A percentile compares a stretch with the other conserved stretches of the same genome.
Conservation (phyloP, 768 basidiomycete species). For the Saitozyma podzolica region DNA sequence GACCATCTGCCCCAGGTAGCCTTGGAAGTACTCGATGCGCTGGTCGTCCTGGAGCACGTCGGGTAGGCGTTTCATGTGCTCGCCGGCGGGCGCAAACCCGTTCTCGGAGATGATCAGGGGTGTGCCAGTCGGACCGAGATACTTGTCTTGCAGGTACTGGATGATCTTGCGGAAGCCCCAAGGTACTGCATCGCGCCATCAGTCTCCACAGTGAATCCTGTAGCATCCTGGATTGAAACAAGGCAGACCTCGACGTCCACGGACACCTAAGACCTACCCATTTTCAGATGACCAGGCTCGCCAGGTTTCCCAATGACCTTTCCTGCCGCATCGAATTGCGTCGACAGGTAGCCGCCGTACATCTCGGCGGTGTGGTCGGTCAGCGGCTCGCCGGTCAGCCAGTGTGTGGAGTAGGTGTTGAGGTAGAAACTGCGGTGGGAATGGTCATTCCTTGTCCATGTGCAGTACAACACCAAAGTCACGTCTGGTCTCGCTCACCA, state of each 20-base stretch:
- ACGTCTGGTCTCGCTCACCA: too few relatives aligned
- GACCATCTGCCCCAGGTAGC: slow-evolving; percentile 26
- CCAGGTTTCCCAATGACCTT: too few relatives aligned
- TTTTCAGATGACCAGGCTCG: too few relatives aligned
- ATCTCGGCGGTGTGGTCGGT: slow-evolving; percentile 5
- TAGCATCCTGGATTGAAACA: not conserved
- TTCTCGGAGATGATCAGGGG: slow-evolving; percentile 8
- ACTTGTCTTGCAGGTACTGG: slow-evolving; percentile 23
- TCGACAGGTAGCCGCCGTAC: slow-evolving; percentile 25
- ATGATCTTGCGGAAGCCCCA: slow-evolving; percentile 46
- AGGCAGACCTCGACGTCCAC: not conserved
- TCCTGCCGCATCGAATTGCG: not conserved
- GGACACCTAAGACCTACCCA: not conserved
- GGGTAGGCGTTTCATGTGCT: slow-evolving; percentile 1
- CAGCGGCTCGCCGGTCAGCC: too few relatives aligned
- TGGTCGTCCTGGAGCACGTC: slow-evolving; percentile 19
- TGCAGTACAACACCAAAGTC: not conserved
- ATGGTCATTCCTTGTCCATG: too few relatives aligned
- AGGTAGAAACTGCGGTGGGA: too few relatives aligned
- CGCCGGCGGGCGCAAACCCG: slow-evolving; percentile 5
- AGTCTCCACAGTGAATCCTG: too few relatives aligned
- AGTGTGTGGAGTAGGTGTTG: too few relatives aligned
- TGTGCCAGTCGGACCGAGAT: slow-evolving; percentile 11
- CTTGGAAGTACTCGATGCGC: slow-evolving; percentile 29
- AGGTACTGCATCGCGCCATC: slow-evolving; percentile 17